These are phyloP conservation scores for Carallia brachiata DNA, from an alignment of 345 rosid genomes.

Conservation along the genomic window DNA sequence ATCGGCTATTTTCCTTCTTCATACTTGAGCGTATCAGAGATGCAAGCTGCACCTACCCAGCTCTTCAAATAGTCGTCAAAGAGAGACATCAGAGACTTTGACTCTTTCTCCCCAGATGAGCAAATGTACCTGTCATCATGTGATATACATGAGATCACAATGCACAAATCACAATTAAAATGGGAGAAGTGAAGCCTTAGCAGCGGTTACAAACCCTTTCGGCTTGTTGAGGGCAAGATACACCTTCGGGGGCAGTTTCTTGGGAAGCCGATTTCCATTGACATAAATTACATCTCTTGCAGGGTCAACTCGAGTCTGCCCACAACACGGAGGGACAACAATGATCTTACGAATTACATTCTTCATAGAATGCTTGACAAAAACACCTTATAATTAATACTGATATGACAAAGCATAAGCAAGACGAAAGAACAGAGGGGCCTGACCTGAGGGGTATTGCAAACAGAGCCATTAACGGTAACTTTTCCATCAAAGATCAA, in stretches of 20 bases:
- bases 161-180: neutral
- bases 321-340: slow-evolving; percentile 11
- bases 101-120: slow-evolving; percentile 84
- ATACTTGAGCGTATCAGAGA: too few species aligned
- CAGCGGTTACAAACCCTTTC: slow-evolving; percentile 63
- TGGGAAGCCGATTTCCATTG: slow-evolving; percentile 84
- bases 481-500: slow-evolving; percentile 83
- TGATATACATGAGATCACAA: slow-evolving; percentile 8
- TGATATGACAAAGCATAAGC: neutral
- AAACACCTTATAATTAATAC: neutral
- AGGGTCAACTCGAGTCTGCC: slow-evolving; percentile 90
- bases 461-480: slow-evolving; percentile 79
- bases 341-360: neutral
- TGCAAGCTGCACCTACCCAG: slow-evolving; percentile 53
- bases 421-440: neutral
- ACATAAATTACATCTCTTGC: slow-evolving; percentile 74
- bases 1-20: too few species aligned
- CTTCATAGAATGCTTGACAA: too few species aligned
- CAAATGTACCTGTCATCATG: slow-evolving; percentile 73
- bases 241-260: slow-evolving; percentile 83
- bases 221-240: slow-evolving; percentile 95
- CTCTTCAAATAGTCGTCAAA: slow-evolving; percentile 65
- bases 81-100: slow-evolving; percentile 58
- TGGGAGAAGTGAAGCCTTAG: neutral
- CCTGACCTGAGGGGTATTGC: slow-evolving; percentile 79